Conservation (phyloP, 192 early-diverging fungal genomes). For the Dissophora globulifera region DNA sequence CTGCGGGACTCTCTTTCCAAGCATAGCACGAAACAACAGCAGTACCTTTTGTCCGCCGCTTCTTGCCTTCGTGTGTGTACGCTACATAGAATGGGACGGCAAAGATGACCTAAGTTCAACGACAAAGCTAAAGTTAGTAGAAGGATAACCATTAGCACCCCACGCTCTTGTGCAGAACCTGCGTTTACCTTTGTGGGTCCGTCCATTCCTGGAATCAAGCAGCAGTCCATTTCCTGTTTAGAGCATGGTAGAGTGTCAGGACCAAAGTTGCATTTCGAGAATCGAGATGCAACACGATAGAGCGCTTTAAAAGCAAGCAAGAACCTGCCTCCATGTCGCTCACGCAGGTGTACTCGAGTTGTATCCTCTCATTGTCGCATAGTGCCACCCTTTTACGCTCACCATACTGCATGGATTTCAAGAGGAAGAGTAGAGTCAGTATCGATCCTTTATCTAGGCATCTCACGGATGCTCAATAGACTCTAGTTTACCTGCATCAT, state of each 20-base stretch:
- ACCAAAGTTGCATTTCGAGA: too few species aligned
- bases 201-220: conserved; percentile 28
- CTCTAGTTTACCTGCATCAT: conserved; percentile 37
- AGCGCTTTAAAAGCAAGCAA: too few species aligned
- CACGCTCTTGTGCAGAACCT: too few species aligned
- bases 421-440: not conserved
- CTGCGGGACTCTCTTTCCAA: too few species aligned
- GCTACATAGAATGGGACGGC: conserved; percentile 38
- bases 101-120: conserved; percentile 24
- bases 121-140: too few species aligned
- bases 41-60: conserved; percentile 18
- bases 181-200: conserved; percentile 41
- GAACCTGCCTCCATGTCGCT: conserved; percentile 23
- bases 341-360: conserved; percentile 42
- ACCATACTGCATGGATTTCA: conserved; percentile 20
- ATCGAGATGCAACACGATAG: too few species aligned
- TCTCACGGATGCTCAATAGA: too few species aligned
- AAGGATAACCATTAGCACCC: too few species aligned
- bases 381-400: conserved; percentile 31
- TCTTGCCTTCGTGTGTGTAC: conserved; percentile 3
- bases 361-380: conserved; percentile 47
- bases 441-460: too few species aligned
- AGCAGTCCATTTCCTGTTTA: conserved; percentile 44
- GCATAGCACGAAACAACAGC: too few species aligned
- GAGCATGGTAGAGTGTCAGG: not conserved